These are phyloP conservation scores for Lactarius indigo DNA, from an alignment of 768 basidiomycete species.

Conservation along the genomic window DNA sequence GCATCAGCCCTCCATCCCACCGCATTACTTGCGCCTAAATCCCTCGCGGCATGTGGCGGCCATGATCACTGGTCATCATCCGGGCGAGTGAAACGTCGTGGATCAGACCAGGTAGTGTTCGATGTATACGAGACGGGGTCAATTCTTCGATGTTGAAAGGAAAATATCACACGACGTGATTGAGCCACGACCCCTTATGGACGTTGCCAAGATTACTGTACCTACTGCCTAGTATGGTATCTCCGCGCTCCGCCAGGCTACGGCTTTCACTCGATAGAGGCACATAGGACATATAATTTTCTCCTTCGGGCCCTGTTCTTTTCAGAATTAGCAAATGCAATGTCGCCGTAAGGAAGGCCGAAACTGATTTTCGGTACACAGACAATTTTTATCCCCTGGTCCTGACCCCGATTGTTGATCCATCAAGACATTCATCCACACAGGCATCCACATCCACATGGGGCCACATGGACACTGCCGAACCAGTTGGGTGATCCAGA, in stretches of 20 bases:
- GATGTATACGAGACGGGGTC: neutral
- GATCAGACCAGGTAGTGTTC: neutral
- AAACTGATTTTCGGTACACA: constrained; percentile 12
- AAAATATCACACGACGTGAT: neutral
- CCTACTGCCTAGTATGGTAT: neutral
- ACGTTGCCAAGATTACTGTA: neutral
- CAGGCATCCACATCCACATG: neutral
- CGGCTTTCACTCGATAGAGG: neutral
- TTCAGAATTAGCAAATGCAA: neutral
- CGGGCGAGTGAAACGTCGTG: neutral
- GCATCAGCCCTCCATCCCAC: neutral
- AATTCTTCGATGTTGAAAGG: neutral
- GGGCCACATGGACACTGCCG: constrained; percentile 11
- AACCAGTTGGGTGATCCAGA: neutral
- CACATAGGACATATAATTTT: neutral
- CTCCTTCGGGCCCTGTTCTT: neutral
- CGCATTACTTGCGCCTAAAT: constrained; percentile 1
- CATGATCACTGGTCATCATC: neutral
- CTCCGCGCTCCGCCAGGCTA: neutral
- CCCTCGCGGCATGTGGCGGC: constrained; percentile 2
- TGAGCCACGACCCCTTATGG: neutral
- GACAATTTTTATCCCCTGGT: constrained; percentile 10
- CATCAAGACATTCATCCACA: neutral
- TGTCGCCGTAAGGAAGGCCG: neutral
- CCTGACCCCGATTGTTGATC: neutral